phyloP scores from a whole-genome alignment of 768 basidiomycete genomes.

The Pholiota microspora region DNA sequence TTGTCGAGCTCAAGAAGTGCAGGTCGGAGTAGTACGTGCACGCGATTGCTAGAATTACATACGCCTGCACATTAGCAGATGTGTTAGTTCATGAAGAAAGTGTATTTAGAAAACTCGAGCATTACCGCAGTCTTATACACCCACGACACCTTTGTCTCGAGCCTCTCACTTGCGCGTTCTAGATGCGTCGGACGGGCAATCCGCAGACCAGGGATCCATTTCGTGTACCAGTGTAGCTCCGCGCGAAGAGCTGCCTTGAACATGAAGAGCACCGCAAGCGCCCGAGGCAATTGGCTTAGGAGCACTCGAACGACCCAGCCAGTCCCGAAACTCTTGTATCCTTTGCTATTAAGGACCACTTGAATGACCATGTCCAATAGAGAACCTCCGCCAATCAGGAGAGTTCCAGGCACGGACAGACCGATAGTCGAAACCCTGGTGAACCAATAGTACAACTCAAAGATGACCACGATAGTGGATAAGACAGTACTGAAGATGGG shows the following conservation, averaged over 20 bases:
- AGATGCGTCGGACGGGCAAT: constrained; percentile 23
- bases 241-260: constrained; percentile 23
- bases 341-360: not conserved
- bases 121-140: not conserved
- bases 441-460: constrained; percentile 32
- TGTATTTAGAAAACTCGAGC: too few relatives aligned
- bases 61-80: not conserved
- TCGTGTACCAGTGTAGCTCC: constrained; percentile 20
- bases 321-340: not conserved
- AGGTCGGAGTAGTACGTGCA: too few relatives aligned
- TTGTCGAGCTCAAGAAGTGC: too few relatives aligned
- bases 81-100: not conserved
- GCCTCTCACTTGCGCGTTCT: constrained; percentile 28
- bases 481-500: constrained; percentile 13
- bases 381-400: constrained; percentile 17
- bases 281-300: not conserved
- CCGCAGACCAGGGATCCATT: constrained; percentile 11
- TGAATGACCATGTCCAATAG: constrained; percentile 6
- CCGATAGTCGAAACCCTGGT: constrained; percentile 30
- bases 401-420: constrained; percentile 26
- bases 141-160: constrained; percentile 4
- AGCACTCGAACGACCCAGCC: not conserved
- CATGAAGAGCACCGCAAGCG: constrained; percentile 20
- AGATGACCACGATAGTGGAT: constrained; percentile 5
- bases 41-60: not conserved